Conservation (phyloP, 805 yeast genomes). For the Yarrowia osloensis region DNA sequence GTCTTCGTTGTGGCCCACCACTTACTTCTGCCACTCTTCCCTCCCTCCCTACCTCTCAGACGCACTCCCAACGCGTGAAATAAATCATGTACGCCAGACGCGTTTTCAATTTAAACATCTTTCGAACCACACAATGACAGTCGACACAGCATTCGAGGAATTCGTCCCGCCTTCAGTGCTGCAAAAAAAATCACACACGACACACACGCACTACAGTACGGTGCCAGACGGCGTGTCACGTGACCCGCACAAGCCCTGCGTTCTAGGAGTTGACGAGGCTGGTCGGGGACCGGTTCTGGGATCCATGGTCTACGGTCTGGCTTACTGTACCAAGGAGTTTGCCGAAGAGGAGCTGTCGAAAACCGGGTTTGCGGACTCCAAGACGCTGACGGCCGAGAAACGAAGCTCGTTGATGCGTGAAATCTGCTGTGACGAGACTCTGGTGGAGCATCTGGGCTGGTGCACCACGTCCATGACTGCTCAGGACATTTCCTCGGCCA, state of each 20-base stretch:
- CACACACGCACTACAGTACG: constrained; percentile 1
- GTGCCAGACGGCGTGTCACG: background rate
- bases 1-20: no score
- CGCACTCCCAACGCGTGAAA: background rate
- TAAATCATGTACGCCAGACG: background rate
- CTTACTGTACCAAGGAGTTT: constrained; percentile 67
- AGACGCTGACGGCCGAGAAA: constrained; percentile 71
- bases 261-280: constrained; percentile 95
- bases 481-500: constrained; percentile 80
- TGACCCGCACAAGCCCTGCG: constrained; percentile 33
- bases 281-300: constrained; percentile 98
- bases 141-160: background rate
- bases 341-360: constrained; percentile 49
- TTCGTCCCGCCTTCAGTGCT: constrained; percentile 14
- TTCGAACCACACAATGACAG: background rate
- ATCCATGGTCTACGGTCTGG: constrained; percentile 94
- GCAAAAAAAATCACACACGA: background rate
- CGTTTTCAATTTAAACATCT: background rate
- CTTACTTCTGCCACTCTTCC: no score
- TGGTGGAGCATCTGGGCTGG: constrained; percentile 74
- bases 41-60: background rate
- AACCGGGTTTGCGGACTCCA: constrained; percentile 92
- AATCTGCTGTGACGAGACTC: constrained; percentile 54
- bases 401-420: constrained; percentile 62
- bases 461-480: constrained; percentile 84